Evolutionary conservation across 331 rosid species (phyloP), one percentile per base, ranked within the genome.

Genomic region (Acacia concinna): DNA sequence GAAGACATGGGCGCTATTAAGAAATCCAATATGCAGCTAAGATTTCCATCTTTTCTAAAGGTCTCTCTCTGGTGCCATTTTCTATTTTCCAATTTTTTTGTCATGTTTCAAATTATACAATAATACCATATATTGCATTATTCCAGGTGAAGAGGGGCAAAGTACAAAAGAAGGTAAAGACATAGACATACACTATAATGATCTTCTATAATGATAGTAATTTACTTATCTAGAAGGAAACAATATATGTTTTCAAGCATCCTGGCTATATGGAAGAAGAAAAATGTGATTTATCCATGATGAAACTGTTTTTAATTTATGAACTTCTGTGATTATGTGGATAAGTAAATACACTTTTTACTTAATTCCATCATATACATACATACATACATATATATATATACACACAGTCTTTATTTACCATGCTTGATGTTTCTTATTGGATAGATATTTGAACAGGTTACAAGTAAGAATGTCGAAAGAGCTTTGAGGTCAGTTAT

Each of bases 401-500:
- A n/a, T n/a, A n/a, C n/a, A n/a, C n/a, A n/a, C 2, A 10, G 32
- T n/a, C 49, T 34, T 18, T 44, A 15, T 5, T 4, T 49, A 1
- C 56, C 8, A 20, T 17, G 21, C 60, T 5, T 64, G 30, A 14
- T 14, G 20, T 62, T 30, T 60, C 25, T 52, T 27, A 41, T 46
- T 52, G 74, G 8, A n/a, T 78, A 69, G 80, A 68, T 68, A 18
- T 32, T 60, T 52, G 12, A 65, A 51, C 87, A 88, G 88, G 79
- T 27, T 15, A 57, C 62, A 28, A 28, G 18, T 56, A 56, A 17
- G 37, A 80, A 67, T 2, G 65, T 62, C 15, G 37, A 54, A 74
- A 81, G 63, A 23, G 14, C 6, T 17, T 65, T 65, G 75, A 83
- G 83, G 89, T 89, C 34, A 60, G 90, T 78, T 1, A 15, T 30